Evolutionary conservation across 768 basidiomycete genomes (phyloP), one percentile per base, ranked within the genome.

Genomic region (Neoboletus magnificus): DNA sequence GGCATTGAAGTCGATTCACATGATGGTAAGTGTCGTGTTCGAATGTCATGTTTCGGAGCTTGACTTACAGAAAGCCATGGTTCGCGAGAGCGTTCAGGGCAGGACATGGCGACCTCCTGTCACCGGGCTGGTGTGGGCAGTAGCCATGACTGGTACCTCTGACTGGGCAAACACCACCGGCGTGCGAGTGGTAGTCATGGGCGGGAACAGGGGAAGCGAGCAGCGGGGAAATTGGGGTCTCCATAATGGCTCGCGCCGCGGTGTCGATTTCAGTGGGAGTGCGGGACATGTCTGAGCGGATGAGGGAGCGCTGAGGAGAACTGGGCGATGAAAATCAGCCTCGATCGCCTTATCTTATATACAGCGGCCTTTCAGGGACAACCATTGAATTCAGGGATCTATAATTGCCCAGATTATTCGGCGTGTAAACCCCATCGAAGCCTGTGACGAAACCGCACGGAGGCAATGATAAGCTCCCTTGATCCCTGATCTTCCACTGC

Each of bases 11-110:
- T 10, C 18, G 41, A 15, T 35, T 50, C 9, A 52, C 15, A 53
- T 3, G 4, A 33, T 50, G 9, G 43, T 50, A 22, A 57, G 50
- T 33, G 23, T 43, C 37, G 20, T n/a, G 33, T 23, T n/a, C 20
- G 40, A 15, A 18, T 4, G 35, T 37, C 40, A 18, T 11, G 23
- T 25, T 35, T 27, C 5, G 16, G 39, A 40, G 13, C 4, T 11
- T 22, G 48, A 76, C 86, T 66, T 61, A 89, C 87, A 91, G 73
- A 54, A 84, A 89, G 2, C 86, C 85, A 54, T 89, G 86, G 60
- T 90, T 90, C 0, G 88, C 86, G 62, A 90, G 80, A 0, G 84
- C 73, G 59, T 91, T 90, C 37, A 91, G 66, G 2, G 86, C 89
- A 1, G 89, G 89, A 59, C 88, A 90, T 5, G 84, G 83, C 0